phyloP scores from a whole-genome alignment of 2,329 filamentous ascomycete species.

The Pyrenochaeta sp. region DNA sequence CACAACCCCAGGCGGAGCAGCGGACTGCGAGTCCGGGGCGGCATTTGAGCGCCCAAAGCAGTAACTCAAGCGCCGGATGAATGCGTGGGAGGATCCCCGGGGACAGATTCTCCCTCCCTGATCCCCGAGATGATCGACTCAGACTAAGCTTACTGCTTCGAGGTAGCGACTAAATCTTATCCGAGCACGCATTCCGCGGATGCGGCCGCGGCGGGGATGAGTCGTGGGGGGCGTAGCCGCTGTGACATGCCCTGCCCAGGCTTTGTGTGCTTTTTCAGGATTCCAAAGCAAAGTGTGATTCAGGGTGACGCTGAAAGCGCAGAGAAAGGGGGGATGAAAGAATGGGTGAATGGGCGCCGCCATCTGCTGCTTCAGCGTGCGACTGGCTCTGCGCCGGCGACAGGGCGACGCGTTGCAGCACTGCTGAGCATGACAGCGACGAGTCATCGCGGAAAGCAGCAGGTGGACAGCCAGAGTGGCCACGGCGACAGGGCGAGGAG shows the following conservation, averaged over 20 bases:
- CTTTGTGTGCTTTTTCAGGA: constrained; percentile 15
- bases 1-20: constrained; percentile 23
- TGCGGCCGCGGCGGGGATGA: constrained; percentile 19
- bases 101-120: constrained; percentile 21
- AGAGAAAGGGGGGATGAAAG: no score
- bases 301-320: constrained; percentile 9
- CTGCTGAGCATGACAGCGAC: no score
- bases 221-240: constrained; percentile 19
- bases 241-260: constrained; percentile 17
- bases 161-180: constrained; percentile 20
- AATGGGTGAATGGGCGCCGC: no score
- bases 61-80: constrained; percentile 31
- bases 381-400: constrained; percentile 9
- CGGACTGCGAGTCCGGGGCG: constrained; percentile 30
- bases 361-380: constrained; percentile 11
- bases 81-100: constrained; percentile 26
- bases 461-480: no score
- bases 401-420: no score
- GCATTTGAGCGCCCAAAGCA: constrained; percentile 20
- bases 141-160: constrained; percentile 28
- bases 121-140: constrained; percentile 36
- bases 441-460: constrained; percentile 33
- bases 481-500: constrained; percentile 24
- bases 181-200: constrained; percentile 22
- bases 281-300: constrained; percentile 12